phyloP scores from a whole-genome alignment of 2,329 filamentous ascomycete species.

The Botrytis medusae region DNA sequence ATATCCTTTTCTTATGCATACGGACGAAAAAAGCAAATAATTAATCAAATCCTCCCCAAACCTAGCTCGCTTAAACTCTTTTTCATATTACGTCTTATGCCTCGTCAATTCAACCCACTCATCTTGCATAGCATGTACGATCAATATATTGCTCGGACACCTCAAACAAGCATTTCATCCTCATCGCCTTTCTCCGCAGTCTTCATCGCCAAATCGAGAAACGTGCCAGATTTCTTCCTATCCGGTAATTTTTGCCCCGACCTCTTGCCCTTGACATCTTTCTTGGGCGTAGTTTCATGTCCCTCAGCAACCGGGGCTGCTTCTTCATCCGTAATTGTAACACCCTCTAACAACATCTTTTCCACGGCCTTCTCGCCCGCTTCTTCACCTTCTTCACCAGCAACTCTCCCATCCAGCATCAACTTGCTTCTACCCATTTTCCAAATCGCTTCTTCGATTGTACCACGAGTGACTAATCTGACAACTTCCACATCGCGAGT shows the following conservation, averaged over 20 bases:
- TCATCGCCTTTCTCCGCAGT: not conserved
- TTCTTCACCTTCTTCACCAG: slow-evolving; percentile 52
- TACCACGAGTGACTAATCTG: slow-evolving; percentile 73
- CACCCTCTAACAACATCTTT: slow-evolving; percentile 37
- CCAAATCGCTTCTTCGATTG: slow-evolving; percentile 92
- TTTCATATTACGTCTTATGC: not conserved
- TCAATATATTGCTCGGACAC: not conserved
- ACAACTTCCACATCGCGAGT: slow-evolving; percentile 88
- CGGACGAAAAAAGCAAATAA: not conserved
- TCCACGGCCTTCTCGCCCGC: slow-evolving; percentile 34
- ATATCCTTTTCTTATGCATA: not conserved
- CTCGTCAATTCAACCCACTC: not conserved
- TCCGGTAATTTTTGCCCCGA: slow-evolving; percentile 7
- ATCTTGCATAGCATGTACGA: not conserved
- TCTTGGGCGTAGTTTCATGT: not conserved
- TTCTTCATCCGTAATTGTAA: slow-evolving; percentile 22
- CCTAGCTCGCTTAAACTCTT: not conserved
- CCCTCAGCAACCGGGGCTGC: slow-evolving; percentile 22
- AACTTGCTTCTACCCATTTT: slow-evolving; percentile 90
- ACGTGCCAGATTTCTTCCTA: slow-evolving; percentile 12
- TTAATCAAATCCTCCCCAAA: not conserved
- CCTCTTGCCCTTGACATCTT: slow-evolving; percentile 18
- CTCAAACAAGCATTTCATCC: slow-evolving; percentile 21
- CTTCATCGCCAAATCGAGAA: slow-evolving; percentile 22
- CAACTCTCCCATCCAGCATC: slow-evolving; percentile 75